Conservation (phyloP, 2,329 filamentous ascomycete genomes). For the Pseudocercospora pini-densiflorae region DNA sequence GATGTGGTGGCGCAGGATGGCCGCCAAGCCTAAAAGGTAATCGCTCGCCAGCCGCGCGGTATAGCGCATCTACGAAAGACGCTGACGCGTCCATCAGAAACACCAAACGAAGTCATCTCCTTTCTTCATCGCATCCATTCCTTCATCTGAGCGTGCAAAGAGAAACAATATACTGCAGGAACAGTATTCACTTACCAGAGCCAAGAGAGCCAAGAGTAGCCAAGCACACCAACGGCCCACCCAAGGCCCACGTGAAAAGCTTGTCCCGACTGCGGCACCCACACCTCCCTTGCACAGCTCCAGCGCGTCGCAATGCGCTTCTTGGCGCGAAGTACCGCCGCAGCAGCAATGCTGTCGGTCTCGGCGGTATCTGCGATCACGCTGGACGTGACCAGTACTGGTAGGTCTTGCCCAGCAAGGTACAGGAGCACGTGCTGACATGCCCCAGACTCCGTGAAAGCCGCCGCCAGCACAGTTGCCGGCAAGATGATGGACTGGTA, state of each 20-base stretch:
- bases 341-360: not conserved
- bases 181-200: not conserved
- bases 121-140: not conserved
- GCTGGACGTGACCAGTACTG: conserved; percentile 7
- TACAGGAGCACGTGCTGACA: not conserved
- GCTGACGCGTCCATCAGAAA: conserved; percentile 4
- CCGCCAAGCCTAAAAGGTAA: not conserved
- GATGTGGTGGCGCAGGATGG: not conserved
- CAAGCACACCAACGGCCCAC: not conserved
- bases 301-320: not conserved
- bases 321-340: conserved; percentile 5
- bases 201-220: not conserved
- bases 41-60: not conserved
- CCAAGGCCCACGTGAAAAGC: conserved; percentile 1
- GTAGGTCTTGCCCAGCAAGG: not conserved
- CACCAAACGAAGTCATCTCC: conserved; percentile 1
- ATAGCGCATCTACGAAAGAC: not conserved
- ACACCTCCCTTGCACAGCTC: not conserved
- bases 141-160: not conserved
- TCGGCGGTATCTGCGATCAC: not conserved
- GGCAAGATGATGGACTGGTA: conserved; percentile 57
- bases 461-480: conserved; percentile 48
- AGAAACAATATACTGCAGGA: not conserved
- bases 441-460: conserved; percentile 46
- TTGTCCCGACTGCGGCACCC: not conserved